Conservation (phyloP, 202 grass and related monocot species). For the Eragrostis tef region DNA sequence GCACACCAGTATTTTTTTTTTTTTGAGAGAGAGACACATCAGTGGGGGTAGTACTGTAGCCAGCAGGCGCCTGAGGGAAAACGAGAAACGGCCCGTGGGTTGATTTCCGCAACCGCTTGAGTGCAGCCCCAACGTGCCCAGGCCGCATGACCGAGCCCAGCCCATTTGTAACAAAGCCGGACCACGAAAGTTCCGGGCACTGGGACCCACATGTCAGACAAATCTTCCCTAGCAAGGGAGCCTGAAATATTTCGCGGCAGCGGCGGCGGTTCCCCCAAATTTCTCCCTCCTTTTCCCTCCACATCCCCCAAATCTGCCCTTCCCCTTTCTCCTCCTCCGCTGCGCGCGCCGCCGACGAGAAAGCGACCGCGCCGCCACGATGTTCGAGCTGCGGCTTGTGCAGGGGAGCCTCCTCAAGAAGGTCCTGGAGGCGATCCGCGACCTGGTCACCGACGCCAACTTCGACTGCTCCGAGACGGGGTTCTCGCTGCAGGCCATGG, state of each 20-base stretch:
- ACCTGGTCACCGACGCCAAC: conserved; percentile 81
- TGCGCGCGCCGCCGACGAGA: background rate
- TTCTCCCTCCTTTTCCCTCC: conserved; percentile 22
- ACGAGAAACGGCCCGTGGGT: background rate
- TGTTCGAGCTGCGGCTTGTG: conserved; percentile 80
- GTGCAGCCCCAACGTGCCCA: background rate
- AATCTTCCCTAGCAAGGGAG: conserved; percentile 17
- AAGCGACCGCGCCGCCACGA: conserved; percentile 12
- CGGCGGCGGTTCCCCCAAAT: background rate
- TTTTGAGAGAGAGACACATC: too few species aligned
- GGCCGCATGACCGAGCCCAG: background rate
- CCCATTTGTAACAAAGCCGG: background rate
- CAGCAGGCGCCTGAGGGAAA: background rate
- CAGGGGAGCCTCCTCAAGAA: conserved; percentile 93
- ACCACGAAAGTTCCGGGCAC: too few species aligned
- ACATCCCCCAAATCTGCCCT: conserved; percentile 37
- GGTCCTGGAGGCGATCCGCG: conserved; percentile 78
- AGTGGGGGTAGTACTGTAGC: too few species aligned
- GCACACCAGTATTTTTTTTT: too few species aligned
- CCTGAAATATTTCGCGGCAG: conserved; percentile 39
- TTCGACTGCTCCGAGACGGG: conserved; percentile 89
- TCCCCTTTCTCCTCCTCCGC: too few species aligned
- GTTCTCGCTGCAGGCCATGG: conserved; percentile 93
- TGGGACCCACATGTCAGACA: background rate
- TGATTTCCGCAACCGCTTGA: background rate